Conservation (phyloP, 306 rosid genomes). For the Vigna nakashimae region DNA sequence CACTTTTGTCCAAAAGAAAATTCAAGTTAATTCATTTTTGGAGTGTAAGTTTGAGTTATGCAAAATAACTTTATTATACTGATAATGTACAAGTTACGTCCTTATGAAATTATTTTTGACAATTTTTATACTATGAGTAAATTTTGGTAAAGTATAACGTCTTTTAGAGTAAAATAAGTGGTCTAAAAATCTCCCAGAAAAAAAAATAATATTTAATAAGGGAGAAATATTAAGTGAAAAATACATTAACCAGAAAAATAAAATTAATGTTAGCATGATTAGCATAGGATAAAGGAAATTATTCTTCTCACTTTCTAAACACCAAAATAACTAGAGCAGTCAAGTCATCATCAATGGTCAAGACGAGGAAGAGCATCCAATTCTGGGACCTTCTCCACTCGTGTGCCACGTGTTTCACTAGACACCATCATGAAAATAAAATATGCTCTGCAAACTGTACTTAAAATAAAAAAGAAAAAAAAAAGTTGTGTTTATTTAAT, state of each 20-base stretch:
- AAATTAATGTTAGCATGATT: background rate
- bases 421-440: background rate
- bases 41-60: too few relatives aligned
- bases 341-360: slow-evolving; percentile 2
- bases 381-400: background rate
- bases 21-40: too few relatives aligned
- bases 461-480: background rate
- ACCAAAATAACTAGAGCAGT: slow-evolving; percentile 33
- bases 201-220: too few relatives aligned
- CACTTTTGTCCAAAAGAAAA: too few relatives aligned
- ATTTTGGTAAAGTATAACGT: too few relatives aligned
- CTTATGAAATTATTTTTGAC: too few relatives aligned
- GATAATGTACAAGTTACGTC: too few relatives aligned
- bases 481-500: background rate
- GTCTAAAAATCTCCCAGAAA: too few relatives aligned
- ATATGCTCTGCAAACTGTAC: slow-evolving; percentile 12
- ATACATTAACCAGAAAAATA: background rate
- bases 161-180: too few relatives aligned
- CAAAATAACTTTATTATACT: too few relatives aligned
- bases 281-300: background rate
- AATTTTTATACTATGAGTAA: too few relatives aligned
- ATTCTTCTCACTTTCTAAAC: slow-evolving; percentile 5
- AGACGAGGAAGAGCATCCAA: slow-evolving; percentile 7
- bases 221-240: background rate
- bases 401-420: background rate